Base-by-base conservation (phyloP, 2,329 filamentous ascomycete species). In the Xylaria digitata region DNA sequence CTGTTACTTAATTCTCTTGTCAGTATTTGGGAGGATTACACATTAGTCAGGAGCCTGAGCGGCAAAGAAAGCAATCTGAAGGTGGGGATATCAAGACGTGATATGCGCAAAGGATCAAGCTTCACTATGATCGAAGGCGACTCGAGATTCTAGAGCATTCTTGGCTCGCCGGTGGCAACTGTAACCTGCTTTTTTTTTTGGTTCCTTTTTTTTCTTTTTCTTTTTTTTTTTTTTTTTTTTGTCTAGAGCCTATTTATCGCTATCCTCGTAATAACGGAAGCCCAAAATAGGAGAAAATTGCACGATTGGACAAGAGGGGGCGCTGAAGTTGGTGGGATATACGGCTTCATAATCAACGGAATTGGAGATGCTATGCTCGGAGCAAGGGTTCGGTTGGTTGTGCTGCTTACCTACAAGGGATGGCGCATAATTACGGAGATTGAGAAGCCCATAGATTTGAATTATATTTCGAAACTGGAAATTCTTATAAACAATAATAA, bases 1-100 rank as follows among this genome's bases (percentile, higher is more conserved):
- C 32, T 46, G 32, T 30, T 23, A 37, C 46, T 32, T 57, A 17
- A 32, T 48, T 40, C 13, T n/a, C 21, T 58, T 13, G 48, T 66
- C 53, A 63, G 53, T 53, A 13, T 37, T 11, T 23, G 1, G 55
- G 23, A 4, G n/a, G n/a, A 43, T 40, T 6, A 8, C 32, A 9
- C 3, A 8, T 7, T 34, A 34, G 6, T 45, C 6, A 42, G 34
- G 45, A 19, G n/a, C 21, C 3, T 21, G 15, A 52, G 49, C n/a
- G 34, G 55, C 40, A 43, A 53, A 19, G 4, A 37, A 13, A 52
- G 21, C 32, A 9, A 9, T 26, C 19, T 19, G n/a, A 46, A 37
- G 34, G 34, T 37, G 34, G 34, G 6, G 15, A 21, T 11, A 30
- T 13, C 7, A 40, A 9, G 42, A 57, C 42, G 40, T 32, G 54